Evolutionary conservation across 2,329 filamentous ascomycete species (phyloP).

Genomic region (Talaromyces piceae): DNA sequence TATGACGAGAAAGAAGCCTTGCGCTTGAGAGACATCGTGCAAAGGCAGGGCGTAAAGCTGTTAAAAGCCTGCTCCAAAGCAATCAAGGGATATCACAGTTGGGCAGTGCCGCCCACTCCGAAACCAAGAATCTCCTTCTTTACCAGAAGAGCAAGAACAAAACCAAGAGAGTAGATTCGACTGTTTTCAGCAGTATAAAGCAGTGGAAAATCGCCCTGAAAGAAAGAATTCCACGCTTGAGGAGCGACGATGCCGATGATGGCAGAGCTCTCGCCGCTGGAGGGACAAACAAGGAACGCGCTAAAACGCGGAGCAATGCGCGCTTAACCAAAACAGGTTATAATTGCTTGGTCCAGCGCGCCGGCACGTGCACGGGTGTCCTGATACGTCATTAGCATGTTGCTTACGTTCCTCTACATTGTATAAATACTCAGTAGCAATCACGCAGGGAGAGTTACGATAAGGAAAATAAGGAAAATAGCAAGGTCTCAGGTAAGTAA

Average conservation of each 20-base stretch:
- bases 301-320: constrained; percentile 11
- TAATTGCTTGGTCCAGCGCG: constrained; percentile 15
- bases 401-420: not conserved
- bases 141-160: not conserved
- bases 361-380: not conserved
- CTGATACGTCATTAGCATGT: not conserved
- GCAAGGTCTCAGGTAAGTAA: no score
- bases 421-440: no score
- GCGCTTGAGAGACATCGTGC: constrained; percentile 50
- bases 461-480: no score
- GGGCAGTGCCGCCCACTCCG: not conserved
- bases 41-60: not conserved
- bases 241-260: not conserved
- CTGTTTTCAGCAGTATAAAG: not conserved
- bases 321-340: constrained; percentile 23
- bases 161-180: not conserved
- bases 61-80: not conserved
- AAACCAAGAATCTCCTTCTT: not conserved
- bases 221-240: no score
- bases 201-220: not conserved
- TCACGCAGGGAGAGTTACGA: no score
- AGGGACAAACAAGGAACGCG: constrained; percentile 3
- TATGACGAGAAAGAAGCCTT: constrained; percentile 48
- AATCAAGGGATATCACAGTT: not conserved
- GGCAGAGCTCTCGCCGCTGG: no score